Evolutionary conservation across 345 rosid genomes (phyloP), one percentile per base, ranked within the genome.

Genomic region (Rhodamnia rubescens): DNA sequence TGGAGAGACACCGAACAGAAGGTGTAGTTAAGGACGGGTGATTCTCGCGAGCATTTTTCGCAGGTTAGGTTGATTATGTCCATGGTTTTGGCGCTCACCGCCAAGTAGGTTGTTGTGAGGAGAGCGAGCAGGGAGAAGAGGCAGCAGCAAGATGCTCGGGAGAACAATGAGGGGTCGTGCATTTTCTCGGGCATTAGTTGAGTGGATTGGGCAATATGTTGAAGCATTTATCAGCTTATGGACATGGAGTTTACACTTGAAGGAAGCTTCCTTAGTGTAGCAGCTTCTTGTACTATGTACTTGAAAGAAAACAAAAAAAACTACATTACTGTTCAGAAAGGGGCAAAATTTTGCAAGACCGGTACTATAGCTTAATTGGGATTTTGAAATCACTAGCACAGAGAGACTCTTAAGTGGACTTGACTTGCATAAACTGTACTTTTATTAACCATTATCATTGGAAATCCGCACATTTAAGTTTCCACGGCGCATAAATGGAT

Each of bases 41-140:
- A 90, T 64, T 86, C 88, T 9, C 80, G 85, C 7, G 88, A 89
- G 32, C 97, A 93, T 84, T 85, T 87, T 81, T 83, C 59, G 86
- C 94, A 94, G 57, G 95, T 90, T 85, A 89, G 86, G 85, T 90
- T 50, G 54, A 92, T 74, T 53, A 87, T 82, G 87, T 92, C 93
- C 64, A 49, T 44, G 83, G 61, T 24, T 11, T 49, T 20, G 6
- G 8, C 5, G 1, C 88, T 64, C 18, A 32, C 32, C 20, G 32
- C 54, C 26, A 20, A 44, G 83, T 32, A 57, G n/a, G 15, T 5
- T 4, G 83, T 27, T 27, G 83, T 40, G n/a, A 56, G 82, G 87
- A 89, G 29, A 83, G 88, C 47, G 74, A 83, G 58, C 53, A 83
- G 29, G 26, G 29, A 81, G 55, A 83, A 53, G 85, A 82, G 86